phyloP scores from a whole-genome alignment of 352 stramenopile species.

The Globisporangium nagaii region DNA sequence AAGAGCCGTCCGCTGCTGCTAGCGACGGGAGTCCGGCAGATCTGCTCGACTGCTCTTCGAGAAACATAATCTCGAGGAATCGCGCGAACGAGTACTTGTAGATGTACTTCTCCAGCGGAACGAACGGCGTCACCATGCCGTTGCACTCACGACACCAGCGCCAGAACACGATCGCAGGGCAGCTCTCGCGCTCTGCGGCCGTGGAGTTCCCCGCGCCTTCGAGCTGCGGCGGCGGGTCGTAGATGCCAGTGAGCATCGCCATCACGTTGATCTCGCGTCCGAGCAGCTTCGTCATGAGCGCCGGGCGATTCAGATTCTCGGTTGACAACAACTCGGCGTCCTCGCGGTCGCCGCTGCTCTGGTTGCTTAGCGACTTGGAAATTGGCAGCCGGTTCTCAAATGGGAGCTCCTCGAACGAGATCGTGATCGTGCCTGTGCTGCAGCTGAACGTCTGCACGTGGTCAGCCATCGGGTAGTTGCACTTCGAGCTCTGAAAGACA shows the following conservation, averaged over 20 bases:
- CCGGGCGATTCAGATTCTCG: slow-evolving; percentile 13
- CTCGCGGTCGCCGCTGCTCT: slow-evolving; percentile 24
- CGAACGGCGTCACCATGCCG: slow-evolving; percentile 89
- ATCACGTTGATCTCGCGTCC: slow-evolving; percentile 43
- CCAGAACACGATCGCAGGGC: slow-evolving; percentile 91
- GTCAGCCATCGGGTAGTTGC: slow-evolving; percentile 74
- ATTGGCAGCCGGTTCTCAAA: slow-evolving; percentile 43
- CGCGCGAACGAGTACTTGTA: slow-evolving; percentile 98
- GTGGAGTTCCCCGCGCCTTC: neutral
- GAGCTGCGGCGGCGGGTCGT: slow-evolving; percentile 20
- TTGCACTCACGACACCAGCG: slow-evolving; percentile 96
- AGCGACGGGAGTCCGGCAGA: slow-evolving; percentile 24
- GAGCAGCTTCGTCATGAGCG: slow-evolving; percentile 14
- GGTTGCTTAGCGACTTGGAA: slow-evolving; percentile 24
- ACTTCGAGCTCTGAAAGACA: slow-evolving; percentile 58
- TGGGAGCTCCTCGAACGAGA: slow-evolving; percentile 80
- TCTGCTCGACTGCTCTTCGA: slow-evolving; percentile 60
- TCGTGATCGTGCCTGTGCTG: slow-evolving; percentile 57
- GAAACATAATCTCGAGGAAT: slow-evolving; percentile 96
- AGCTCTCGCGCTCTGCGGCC: slow-evolving; percentile 23
- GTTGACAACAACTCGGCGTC: slow-evolving; percentile 12
- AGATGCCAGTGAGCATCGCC: slow-evolving; percentile 30
- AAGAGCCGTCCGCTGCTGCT: slow-evolving; percentile 14
- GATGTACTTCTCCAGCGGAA: slow-evolving; percentile 84
- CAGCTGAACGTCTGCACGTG: slow-evolving; percentile 83